These are phyloP conservation scores for Naumovozyma dairenensis DNA, from an alignment of 805 yeast genomes.

Conservation along the genomic window DNA sequence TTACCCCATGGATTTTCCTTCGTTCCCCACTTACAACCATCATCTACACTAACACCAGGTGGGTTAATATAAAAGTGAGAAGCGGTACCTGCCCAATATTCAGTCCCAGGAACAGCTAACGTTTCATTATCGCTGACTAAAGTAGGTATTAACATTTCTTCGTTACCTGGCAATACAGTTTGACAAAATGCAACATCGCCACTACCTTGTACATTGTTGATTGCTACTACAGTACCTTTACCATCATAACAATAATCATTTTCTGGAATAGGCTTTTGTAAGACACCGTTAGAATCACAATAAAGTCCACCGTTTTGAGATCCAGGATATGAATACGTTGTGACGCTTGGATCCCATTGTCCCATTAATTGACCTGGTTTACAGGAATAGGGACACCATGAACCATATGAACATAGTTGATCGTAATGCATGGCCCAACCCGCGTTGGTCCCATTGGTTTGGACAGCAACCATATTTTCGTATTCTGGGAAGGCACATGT, in stretches of 20 bases:
- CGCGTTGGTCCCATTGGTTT: constrained; percentile 44
- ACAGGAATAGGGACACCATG: constrained; percentile 87
- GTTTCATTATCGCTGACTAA: constrained; percentile 35
- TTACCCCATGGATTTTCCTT: constrained; percentile 61
- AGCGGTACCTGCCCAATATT: constrained; percentile 79
- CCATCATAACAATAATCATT: constrained; percentile 66
- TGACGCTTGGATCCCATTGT: constrained; percentile 77
- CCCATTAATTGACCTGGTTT: constrained; percentile 79
- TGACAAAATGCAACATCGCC: constrained; percentile 77
- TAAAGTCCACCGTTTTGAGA: constrained; percentile 77
- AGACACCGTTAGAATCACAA: constrained; percentile 60
- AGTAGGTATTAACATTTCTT: constrained; percentile 86
- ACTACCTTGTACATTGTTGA: constrained; percentile 43
- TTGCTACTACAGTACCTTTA: constrained; percentile 56
- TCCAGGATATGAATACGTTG: constrained; percentile 64
- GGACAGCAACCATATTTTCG: constrained; percentile 58
- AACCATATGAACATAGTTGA: constrained; percentile 61
- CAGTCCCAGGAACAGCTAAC: constrained; percentile 76
- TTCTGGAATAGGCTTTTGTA: constrained; percentile 49
- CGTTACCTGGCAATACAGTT: constrained; percentile 88
- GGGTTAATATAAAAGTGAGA: constrained; percentile 77
- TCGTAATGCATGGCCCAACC: constrained; percentile 84
- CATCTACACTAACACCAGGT: constrained; percentile 65
- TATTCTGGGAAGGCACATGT: constrained; percentile 58
- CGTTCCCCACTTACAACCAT: constrained; percentile 83